A percentile compares a stretch with the other conserved stretches of the same genome.
phyloP scores from a whole-genome alignment of 2,329 filamentous ascomycete genomes.

The Trichoderma cornu-damae region DNA sequence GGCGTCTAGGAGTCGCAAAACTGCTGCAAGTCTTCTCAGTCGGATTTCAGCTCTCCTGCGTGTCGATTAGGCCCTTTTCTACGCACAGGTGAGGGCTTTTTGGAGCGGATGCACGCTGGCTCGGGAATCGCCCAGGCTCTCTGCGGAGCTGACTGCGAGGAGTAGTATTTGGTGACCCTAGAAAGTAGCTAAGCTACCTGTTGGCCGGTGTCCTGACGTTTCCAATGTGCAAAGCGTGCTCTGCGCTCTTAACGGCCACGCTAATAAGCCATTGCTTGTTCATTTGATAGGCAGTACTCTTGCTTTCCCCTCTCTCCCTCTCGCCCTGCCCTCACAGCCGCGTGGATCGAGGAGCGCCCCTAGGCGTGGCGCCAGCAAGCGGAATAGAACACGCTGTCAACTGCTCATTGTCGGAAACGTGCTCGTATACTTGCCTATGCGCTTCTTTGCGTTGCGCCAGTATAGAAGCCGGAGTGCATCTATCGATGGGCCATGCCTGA shows the following conservation, averaged over 20 bases:
- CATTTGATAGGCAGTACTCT: background rate
- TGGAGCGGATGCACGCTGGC: background rate
- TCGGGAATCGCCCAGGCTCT: too few relatives aligned
- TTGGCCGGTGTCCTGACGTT: background rate
- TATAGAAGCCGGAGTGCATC: background rate
- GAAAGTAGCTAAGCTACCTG: background rate
- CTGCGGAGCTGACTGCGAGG: too few relatives aligned
- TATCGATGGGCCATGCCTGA: background rate
- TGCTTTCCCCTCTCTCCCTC: too few relatives aligned
- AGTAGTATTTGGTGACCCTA: background rate
- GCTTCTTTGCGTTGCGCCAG: background rate
- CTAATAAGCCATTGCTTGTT: background rate
- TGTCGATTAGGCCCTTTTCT: background rate
- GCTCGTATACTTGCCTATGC: background rate
- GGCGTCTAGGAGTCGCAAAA: background rate
- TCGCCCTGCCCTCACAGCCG: constrained; percentile 1
- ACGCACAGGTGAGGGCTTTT: background rate
- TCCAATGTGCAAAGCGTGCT: background rate
- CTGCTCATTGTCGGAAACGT: background rate
- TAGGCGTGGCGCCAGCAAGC: background rate
- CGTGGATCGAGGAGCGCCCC: background rate
- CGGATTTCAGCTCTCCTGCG: too few relatives aligned
- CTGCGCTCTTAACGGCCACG: background rate
- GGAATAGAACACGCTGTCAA: background rate
- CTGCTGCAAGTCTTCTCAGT: background rate